Conservation (phyloP, 2,329 filamentous ascomycete species). For the Aureobasidium mangrovei region DNA sequence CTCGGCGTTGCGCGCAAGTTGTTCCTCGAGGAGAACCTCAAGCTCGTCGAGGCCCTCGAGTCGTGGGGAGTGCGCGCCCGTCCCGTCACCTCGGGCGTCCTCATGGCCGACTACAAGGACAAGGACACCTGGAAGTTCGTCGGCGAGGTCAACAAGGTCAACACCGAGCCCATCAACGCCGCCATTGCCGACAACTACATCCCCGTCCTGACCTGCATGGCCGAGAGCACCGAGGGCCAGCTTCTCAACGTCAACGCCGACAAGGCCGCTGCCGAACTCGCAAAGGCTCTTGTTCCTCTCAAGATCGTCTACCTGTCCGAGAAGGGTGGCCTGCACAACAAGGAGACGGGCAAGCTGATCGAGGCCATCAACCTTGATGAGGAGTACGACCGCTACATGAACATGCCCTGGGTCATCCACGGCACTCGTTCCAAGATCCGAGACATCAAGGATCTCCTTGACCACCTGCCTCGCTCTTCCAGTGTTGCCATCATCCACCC, state of each 20-base stretch:
- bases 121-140: slow-evolving; percentile 95
- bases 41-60: slow-evolving; percentile 82
- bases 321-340: slow-evolving; percentile 92
- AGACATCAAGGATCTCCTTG: slow-evolving; percentile 90
- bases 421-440: slow-evolving; percentile 95
- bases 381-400: slow-evolving; percentile 88
- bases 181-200: slow-evolving; percentile 86
- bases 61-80: slow-evolving; percentile 80
- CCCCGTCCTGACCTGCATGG: slow-evolving; percentile 92
- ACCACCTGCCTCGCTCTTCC: slow-evolving; percentile 79
- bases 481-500: slow-evolving; percentile 97
- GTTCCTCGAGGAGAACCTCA: slow-evolving; percentile 92
- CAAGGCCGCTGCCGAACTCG: slow-evolving; percentile 88
- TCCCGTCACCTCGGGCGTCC: slow-evolving; percentile 81
- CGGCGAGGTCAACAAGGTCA: slow-evolving; percentile 88
- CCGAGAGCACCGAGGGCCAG: slow-evolving; percentile 82
- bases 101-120: slow-evolving; percentile 89
- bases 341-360: slow-evolving; percentile 88
- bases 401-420: slow-evolving; percentile 88
- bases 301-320: slow-evolving; percentile 99
- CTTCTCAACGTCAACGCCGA: slow-evolving; percentile 97
- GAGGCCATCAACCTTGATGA: slow-evolving; percentile 96
- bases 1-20: slow-evolving; percentile 82
- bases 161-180: slow-evolving; percentile 81
- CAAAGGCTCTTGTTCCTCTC: slow-evolving; percentile 76